These are phyloP conservation scores for Ceratocystis eucalypticola DNA, from an alignment of 2,329 filamentous ascomycete species.

Conservation along the genomic window DNA sequence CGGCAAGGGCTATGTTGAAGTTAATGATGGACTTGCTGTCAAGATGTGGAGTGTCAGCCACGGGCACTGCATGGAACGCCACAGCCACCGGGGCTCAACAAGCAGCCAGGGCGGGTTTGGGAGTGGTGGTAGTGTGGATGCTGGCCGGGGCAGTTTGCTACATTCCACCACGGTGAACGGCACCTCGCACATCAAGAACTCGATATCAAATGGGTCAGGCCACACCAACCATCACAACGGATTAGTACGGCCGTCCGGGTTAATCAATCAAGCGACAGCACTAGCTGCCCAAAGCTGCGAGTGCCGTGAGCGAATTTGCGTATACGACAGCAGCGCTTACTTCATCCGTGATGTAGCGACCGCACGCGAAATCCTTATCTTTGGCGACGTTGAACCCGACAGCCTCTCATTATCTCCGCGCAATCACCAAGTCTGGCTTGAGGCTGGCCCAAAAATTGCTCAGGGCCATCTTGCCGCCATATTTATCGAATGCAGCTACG, in stretches of 20 bases:
- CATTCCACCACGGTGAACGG: conserved; percentile 20
- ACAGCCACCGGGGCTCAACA: conserved; percentile 46
- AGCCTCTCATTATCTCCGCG: conserved; percentile 67
- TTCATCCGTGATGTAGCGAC: conserved; percentile 69
- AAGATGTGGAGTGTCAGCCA: conserved; percentile 82
- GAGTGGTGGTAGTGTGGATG: conserved; percentile 38
- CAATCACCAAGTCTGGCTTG: conserved; percentile 71
- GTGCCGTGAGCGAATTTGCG: conserved; percentile 43
- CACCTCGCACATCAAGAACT: conserved; percentile 11
- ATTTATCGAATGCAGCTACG: conserved; percentile 93
- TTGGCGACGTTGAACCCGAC: conserved; percentile 92
- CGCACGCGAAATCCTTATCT: conserved; percentile 71
- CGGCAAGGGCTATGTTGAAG: conserved; percentile 69
- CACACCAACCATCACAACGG: conserved; percentile 14
- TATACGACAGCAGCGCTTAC: conserved; percentile 81
- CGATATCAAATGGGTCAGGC: conserved; percentile 13
- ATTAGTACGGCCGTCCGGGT: conserved; percentile 9
- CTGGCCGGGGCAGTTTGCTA: conserved; percentile 24
- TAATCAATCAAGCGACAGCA: conserved; percentile 18
- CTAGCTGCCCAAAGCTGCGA: conserved; percentile 21
- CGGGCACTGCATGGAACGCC: conserved; percentile 70
- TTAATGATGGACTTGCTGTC: conserved; percentile 78
- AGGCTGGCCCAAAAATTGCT: conserved; percentile 74
- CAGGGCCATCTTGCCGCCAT: conserved; percentile 60
- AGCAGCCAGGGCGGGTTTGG: conserved; percentile 39